Evolutionary conservation across 768 basidiomycete genomes (phyloP), one percentile per base, ranked within the genome.

Genomic region (Leccinellum albellum): DNA sequence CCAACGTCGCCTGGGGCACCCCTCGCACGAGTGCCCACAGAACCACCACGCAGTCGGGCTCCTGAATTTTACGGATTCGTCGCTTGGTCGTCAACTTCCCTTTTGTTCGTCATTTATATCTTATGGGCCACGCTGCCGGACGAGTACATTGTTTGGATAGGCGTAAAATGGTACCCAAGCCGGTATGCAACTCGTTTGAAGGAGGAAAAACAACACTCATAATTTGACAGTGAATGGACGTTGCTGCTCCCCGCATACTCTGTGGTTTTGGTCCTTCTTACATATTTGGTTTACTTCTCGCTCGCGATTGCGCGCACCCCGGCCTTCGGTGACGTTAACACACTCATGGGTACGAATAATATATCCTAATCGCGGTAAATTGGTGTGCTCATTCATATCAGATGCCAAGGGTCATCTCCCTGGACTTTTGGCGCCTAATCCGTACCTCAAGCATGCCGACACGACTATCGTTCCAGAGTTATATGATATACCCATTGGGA

Each of bases 41-140:
- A 72, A 46, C n/a, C 37, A n/a, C 37, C 37, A 40, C 82, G 82
- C 59, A 87, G 84, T 68, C 84, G 88, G 9, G 88, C 89, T 13
- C 81, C 88, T 44, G 92, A 94, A 73, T 88, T 93, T 65, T 92
- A 93, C 63, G 92, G 93, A n/a, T 94, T 94, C 68, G 89, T 89
- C 5, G 89, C 89, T 15, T 90, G 86, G 87, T 85, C 86, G 9
- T 84, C 84, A 0, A 93, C 93, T 0, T 85, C 82, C 51, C 72
- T 92, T 26, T 71, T 84, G 2, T 94, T 88, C 66, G 70, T 81
- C 53, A 64, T 89, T 24, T 93, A 88, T 67, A 65, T 92, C 32
- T 73, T 92, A 6, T 94, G 92, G 92, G 89, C 87, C 1, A 69
- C 93, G 35, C 75, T 91, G 14, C 91, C 92, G 6, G 88, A 91